Conservation (phyloP, 2,329 filamentous ascomycete species). For the Pseudogymnoascus sp. region DNA sequence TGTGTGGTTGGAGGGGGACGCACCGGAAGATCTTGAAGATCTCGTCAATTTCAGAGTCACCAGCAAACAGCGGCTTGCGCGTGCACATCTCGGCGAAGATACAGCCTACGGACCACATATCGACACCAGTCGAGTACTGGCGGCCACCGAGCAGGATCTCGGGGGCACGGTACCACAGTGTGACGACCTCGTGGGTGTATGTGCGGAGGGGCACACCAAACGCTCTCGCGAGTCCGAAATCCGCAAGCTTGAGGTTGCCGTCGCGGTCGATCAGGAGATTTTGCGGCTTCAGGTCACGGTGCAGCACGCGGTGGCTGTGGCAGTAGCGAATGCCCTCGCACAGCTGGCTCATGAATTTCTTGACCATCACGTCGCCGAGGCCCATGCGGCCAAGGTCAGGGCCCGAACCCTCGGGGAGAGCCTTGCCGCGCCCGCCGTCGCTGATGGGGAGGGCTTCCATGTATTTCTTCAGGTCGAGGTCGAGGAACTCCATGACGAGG, state of each 20-base stretch:
- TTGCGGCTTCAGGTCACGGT: constrained; percentile 85
- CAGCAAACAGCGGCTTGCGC: constrained; percentile 82
- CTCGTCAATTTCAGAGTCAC: constrained; percentile 87
- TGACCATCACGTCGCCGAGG: constrained; percentile 71
- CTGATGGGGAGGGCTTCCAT: constrained; percentile 84
- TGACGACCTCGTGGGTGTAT: constrained; percentile 93
- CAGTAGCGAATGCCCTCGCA: constrained; percentile 81
- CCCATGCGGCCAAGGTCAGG: constrained; percentile 58
- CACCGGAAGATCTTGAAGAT: constrained; percentile 93
- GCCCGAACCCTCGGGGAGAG: constrained; percentile 68
- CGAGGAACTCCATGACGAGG: constrained; percentile 85
- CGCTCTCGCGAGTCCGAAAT: constrained; percentile 82
- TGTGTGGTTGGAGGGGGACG: constrained; percentile 18
- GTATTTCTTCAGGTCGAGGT: constrained; percentile 89
- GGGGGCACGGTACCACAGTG: constrained; percentile 84
- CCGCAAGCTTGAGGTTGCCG: constrained; percentile 81
- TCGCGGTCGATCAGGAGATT: constrained; percentile 81
- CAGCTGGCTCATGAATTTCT: constrained; percentile 87
- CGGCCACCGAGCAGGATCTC: constrained; percentile 86
- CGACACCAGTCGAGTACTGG: constrained; percentile 87
- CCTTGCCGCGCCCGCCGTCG: constrained; percentile 77
- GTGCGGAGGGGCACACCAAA: constrained; percentile 87
- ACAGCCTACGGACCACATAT: constrained; percentile 93
- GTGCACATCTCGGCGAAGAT: constrained; percentile 98
- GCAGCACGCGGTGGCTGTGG: constrained; percentile 78